Conservation (phyloP, 2,329 filamentous ascomycete genomes). For the Trichophaea hybrida region DNA sequence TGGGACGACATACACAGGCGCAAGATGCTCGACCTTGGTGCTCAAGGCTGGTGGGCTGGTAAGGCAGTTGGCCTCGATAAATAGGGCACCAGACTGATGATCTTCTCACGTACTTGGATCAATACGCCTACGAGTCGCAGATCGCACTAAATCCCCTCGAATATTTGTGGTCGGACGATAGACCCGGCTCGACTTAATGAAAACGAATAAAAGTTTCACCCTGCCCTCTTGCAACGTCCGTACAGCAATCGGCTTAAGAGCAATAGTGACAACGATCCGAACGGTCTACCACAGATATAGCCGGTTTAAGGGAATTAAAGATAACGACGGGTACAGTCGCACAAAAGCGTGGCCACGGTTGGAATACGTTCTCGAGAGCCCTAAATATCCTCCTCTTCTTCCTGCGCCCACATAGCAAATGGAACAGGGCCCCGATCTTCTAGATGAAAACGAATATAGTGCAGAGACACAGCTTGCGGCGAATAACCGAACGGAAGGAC, state of each 20-base stretch:
- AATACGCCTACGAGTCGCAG: too few relatives aligned
- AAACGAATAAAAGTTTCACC: background rate
- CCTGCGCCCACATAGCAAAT: background rate
- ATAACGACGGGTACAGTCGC: background rate
- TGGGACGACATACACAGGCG: background rate
- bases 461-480: too few relatives aligned
- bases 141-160: too few relatives aligned
- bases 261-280: background rate
- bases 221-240: background rate
- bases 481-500: too few relatives aligned
- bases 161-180: background rate
- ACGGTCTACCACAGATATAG: background rate
- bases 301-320: background rate
- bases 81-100: too few relatives aligned
- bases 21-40: too few relatives aligned
- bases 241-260: background rate
- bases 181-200: background rate
- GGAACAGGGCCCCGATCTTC: background rate
- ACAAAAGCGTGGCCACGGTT: background rate
- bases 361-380: constrained; percentile 1
- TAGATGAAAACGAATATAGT: too few relatives aligned
- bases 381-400: constrained; percentile 14
- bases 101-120: too few relatives aligned
- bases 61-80: too few relatives aligned
- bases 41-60: too few relatives aligned